phyloP scores from a whole-genome alignment of 116 monocot species.

The Zostera marina region DNA sequence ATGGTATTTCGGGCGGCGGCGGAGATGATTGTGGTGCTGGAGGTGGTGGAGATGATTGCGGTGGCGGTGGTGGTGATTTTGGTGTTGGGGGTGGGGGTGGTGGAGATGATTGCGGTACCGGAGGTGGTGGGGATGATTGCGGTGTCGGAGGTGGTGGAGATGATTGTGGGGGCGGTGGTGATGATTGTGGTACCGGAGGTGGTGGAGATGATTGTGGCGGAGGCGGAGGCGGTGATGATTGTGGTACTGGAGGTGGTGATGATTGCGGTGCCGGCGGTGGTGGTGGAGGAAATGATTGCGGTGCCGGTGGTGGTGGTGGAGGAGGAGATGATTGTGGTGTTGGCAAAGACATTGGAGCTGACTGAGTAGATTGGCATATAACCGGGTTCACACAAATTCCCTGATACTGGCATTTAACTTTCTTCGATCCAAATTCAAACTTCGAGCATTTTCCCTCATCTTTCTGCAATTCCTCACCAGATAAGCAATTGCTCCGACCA shows the following conservation, averaged over 20 bases:
- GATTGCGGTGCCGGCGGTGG: not conserved
- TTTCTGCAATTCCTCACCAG: constrained; percentile 33
- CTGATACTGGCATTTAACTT: constrained; percentile 16
- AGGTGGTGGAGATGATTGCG: not conserved
- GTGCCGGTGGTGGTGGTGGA: not conserved
- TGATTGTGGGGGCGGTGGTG: not conserved
- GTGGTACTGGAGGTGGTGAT: not conserved
- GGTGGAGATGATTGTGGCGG: not conserved
- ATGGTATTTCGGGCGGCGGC: not conserved
- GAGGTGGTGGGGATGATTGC: not conserved
- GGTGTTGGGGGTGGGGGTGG: not conserved
- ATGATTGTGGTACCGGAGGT: not conserved
- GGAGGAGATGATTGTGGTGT: not conserved
- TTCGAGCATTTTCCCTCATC: constrained; percentile 35
- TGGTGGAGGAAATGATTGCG: not conserved
- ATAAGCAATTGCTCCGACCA: constrained; percentile 53
- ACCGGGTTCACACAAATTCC: constrained; percentile 10
- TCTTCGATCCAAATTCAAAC: constrained; percentile 17
- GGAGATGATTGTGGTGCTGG: not conserved
- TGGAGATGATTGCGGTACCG: not conserved
- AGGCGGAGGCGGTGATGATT: not conserved
- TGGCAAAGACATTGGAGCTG: too few relatives aligned
- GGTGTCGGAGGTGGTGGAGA: not conserved
- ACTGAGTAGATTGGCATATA: too few relatives aligned
- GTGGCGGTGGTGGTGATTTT: not conserved